Evolutionary conservation across 163 green algal species (phyloP), one percentile per base, ranked within the genome.

Genomic region (Prototheca cutis): DNA sequence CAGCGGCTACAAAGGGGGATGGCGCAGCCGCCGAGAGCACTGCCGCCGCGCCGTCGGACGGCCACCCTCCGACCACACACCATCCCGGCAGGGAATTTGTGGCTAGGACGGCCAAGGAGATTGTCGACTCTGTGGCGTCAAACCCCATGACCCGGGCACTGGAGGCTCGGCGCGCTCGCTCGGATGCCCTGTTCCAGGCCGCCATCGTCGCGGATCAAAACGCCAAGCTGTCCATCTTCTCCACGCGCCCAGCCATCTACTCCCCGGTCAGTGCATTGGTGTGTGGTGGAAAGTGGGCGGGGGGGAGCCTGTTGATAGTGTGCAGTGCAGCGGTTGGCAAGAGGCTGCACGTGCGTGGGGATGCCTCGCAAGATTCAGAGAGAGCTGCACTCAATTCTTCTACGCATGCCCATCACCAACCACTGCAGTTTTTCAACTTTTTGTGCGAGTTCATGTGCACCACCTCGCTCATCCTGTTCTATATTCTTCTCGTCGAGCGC

Each of bases 211-310:
- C 71, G 0, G 80, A 88, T 49, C 70, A 85, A 55, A 88, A 88
- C 53, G 67, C 65, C 33, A 88, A 88, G 63, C 69, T 88, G 7
- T 64, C 51, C 23, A 75, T 88, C 36, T 88, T 88, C 45, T 62
- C 65, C 42, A 88, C 79, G 4, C 64, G 81, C 18, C 81, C 81
- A 2, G 79, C 77, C 32, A 80, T 86, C 58, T 80, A 78, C 61
- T 56, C 62, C 0, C 80, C 80, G 1, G 40, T 66, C 33, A 24
- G 59, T 27, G 33, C 3, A 18, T 13, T 10, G 36, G 36, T 10
- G 36, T 45, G 36, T 15, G 13, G 36, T 45, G 13, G 36, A n/a
- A n/a, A n/a, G n/a, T n/a, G n/a, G n/a, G n/a, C n/a, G n/a, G n/a
- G n/a, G n/a, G n/a, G n/a, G n/a, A n/a, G n/a, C n/a, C n/a, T n/a